phyloP scores from a whole-genome alignment of 2,329 filamentous ascomycete species.

The Penicillium sp. region DNA sequence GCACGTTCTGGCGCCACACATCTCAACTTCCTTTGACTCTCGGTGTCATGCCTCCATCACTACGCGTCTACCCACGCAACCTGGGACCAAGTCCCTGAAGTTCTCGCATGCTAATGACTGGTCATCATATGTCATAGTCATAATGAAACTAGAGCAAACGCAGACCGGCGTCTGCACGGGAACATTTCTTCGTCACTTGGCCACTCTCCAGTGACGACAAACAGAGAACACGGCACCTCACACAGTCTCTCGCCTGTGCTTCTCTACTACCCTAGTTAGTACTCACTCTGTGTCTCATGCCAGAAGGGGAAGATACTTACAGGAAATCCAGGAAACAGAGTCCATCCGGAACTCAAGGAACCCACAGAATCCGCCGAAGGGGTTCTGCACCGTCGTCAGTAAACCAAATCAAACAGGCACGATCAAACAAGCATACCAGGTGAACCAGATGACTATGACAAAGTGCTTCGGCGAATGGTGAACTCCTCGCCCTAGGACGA shows the following conservation, averaged over 20 bases:
- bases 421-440: constrained; percentile 36
- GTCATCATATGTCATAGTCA: neutral
- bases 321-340: constrained; percentile 29
- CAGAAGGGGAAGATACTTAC: constrained; percentile 6
- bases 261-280: constrained; percentile 18
- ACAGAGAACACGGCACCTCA: neutral
- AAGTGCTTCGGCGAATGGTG: neutral
- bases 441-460: constrained; percentile 10
- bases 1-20: neutral
- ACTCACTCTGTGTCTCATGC: neutral
- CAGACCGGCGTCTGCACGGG: neutral
- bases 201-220: neutral
- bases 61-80: neutral
- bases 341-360: constrained; percentile 28
- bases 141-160: neutral
- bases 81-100: neutral
- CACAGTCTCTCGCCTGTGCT: neutral
- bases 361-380: constrained; percentile 38
- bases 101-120: no score
- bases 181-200: neutral
- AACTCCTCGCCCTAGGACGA: neutral
- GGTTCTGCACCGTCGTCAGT: constrained; percentile 39
- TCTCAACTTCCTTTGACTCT: neutral
- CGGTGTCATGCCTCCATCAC: neutral
- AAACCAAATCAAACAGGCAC: constrained; percentile 40